Evolutionary conservation across 2,329 filamentous ascomycete species (phyloP).

Genomic region (Calonectria pseudoreteaudii): DNA sequence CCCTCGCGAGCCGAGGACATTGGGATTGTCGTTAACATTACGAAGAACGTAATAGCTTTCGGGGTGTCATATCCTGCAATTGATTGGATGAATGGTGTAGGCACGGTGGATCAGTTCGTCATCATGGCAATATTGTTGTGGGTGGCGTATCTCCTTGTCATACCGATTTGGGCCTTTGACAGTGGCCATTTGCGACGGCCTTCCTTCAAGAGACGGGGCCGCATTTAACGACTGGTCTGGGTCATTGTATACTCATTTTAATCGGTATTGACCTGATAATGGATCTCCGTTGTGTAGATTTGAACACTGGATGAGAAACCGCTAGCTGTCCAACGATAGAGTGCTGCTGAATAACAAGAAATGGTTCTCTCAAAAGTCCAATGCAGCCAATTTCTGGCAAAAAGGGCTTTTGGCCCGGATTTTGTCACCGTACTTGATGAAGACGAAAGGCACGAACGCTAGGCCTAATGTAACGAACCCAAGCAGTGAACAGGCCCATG

Average conservation of each 20-base stretch:
- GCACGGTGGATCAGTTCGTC: neutral
- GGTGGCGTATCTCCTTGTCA: neutral
- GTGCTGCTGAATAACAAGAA: neutral
- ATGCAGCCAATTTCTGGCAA: neutral
- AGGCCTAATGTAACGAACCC: slow-evolving; percentile 24
- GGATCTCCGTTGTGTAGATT: neutral
- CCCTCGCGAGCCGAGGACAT: neutral
- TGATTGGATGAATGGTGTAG: neutral
- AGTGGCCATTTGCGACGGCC: neutral
- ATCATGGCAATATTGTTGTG: neutral
- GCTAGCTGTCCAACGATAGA: neutral
- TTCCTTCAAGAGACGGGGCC: too few species aligned
- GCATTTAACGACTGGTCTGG: neutral
- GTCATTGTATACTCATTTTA: neutral
- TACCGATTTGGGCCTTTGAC: neutral
- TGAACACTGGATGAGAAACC: too few species aligned
- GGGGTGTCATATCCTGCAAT: neutral
- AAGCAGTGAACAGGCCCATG: slow-evolving; percentile 32
- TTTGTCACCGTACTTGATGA: slow-evolving; percentile 23
- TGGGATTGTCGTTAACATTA: neutral
- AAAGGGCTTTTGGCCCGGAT: slow-evolving; percentile 1
- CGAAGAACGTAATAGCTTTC: neutral
- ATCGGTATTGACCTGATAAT: neutral
- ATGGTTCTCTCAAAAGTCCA: neutral
- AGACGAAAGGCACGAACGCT: slow-evolving; percentile 28